phyloP scores from a whole-genome alignment of 495 filamentous ascomycete species.

The Delitschia confertaspora region DNA sequence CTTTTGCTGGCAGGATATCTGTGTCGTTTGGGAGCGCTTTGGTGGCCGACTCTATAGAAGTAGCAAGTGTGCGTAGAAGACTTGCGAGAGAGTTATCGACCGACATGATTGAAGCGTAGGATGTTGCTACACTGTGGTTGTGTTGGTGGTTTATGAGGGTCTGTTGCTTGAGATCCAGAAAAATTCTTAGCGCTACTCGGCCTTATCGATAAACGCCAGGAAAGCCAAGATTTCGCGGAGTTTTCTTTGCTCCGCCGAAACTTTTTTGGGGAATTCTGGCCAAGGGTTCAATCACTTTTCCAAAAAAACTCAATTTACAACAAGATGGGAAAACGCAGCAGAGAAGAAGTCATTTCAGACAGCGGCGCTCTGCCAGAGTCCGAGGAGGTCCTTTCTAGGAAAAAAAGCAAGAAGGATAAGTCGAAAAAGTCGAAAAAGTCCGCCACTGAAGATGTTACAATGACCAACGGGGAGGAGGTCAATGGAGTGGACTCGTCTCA shows the following conservation, averaged over 20 bases:
- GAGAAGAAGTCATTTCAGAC: slow-evolving; percentile 14
- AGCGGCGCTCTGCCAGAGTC: slow-evolving; percentile 1
- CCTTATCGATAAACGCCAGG: too few species aligned
- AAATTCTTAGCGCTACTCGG: slow-evolving; percentile 1
- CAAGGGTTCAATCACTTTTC: neutral
- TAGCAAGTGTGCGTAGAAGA: slow-evolving; percentile 25
- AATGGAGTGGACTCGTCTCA: neutral
- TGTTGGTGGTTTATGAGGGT: neutral
- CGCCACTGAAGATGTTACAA: neutral
- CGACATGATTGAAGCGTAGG: slow-evolving; percentile 4
- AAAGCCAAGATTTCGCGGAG: slow-evolving; percentile 22
- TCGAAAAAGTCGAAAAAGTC: slow-evolving; percentile 10
- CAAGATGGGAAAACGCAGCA: slow-evolving; percentile 24
- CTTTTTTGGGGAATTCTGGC: neutral
- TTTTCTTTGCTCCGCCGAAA: slow-evolving; percentile 1
- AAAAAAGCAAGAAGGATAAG: slow-evolving; percentile 29
- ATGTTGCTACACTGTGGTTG: too few species aligned
- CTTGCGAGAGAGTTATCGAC: slow-evolving; percentile 24
- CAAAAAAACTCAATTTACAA: neutral
- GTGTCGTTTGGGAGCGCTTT: slow-evolving; percentile 44
- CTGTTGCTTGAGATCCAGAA: neutral
- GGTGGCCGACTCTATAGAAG: slow-evolving; percentile 26
- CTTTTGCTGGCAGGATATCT: slow-evolving; percentile 52
- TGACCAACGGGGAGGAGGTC: neutral
- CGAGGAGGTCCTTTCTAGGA: slow-evolving; percentile 13